These are phyloP conservation scores for Stagonosporopsis cucurbitacearum DNA, from an alignment of 2,329 filamentous ascomycete genomes.

Conservation along the genomic window DNA sequence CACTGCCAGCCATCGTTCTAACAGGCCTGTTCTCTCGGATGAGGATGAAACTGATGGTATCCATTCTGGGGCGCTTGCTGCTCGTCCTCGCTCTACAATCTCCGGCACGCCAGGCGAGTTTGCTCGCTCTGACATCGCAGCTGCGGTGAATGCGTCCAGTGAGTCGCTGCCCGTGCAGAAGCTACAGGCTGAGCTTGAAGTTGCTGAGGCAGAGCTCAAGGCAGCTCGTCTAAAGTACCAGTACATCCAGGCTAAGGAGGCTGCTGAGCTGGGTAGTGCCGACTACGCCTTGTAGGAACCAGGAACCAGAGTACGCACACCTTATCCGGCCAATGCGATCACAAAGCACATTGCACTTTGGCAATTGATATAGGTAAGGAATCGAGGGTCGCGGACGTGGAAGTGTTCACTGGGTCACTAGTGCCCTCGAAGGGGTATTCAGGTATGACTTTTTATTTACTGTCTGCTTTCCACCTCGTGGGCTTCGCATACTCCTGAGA, in stretches of 20 bases:
- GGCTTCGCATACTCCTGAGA: too few relatives aligned
- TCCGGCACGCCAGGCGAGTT: constrained; percentile 19
- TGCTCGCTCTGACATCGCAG: constrained; percentile 4
- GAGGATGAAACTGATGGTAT: constrained; percentile 18
- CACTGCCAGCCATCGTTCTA: constrained; percentile 7
- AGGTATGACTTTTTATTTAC: too few relatives aligned
- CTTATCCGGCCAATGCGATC: neutral
- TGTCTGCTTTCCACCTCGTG: neutral
- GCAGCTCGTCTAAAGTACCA: constrained; percentile 31
- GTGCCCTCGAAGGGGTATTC: too few relatives aligned
- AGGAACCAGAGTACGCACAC: neutral
- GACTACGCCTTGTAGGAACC: neutral
- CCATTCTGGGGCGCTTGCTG: neutral
- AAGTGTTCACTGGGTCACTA: too few relatives aligned
- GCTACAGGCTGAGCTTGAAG: constrained; percentile 38
- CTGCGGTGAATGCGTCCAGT: constrained; percentile 17
- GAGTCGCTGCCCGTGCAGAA: constrained; percentile 33
- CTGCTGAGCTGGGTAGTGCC: neutral
- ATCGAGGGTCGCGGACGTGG: too few relatives aligned
- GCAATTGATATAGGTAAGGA: neutral
- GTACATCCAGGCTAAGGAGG: constrained; percentile 31
- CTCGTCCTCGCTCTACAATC: constrained; percentile 13
- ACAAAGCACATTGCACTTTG: neutral
- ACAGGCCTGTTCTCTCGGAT: constrained; percentile 19
- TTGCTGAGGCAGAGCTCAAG: constrained; percentile 43